Percentiles rank a stretch among this genome's conserved stretches.
phyloP scores from a whole-genome alignment of 495 filamentous ascomycete species.

The Recurvomyces mirabilis region DNA sequence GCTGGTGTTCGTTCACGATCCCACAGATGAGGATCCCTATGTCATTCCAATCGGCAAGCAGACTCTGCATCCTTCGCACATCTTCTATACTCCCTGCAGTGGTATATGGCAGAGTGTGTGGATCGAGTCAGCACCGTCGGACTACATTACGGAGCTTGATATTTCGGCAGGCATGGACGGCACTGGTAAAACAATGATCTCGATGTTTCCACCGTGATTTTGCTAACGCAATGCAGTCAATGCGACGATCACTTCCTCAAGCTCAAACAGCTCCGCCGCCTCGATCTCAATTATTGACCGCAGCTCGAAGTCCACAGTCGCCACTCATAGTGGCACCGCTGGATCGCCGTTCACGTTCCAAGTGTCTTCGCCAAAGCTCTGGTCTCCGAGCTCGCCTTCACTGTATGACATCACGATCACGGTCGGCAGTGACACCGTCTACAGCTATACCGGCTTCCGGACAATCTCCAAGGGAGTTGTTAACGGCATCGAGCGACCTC shows the following conservation, averaged over 20 bases:
- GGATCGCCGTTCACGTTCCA: slow-evolving; percentile 41
- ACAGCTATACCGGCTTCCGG: slow-evolving; percentile 58
- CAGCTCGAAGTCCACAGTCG: slow-evolving; percentile 26
- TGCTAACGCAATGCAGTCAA: slow-evolving; percentile 16
- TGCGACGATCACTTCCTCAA: slow-evolving; percentile 27
- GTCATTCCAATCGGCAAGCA: slow-evolving; percentile 57
- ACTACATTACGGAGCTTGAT: slow-evolving; percentile 45
- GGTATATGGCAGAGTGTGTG: slow-evolving; percentile 64
- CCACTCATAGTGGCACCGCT: slow-evolving; percentile 32
- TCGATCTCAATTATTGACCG: slow-evolving; percentile 36
- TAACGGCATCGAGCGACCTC: slow-evolving; percentile 46
- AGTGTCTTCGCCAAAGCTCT: slow-evolving; percentile 41
- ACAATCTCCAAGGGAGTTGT: slow-evolving; percentile 43
- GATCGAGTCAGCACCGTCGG: slow-evolving; percentile 48
- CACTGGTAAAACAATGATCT: slow-evolving; percentile 33
- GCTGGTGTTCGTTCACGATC: slow-evolving; percentile 52
- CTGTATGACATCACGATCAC: slow-evolving; percentile 52
- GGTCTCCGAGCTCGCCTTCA: slow-evolving; percentile 49
- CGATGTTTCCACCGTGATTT: too few relatives aligned
- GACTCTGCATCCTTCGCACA: slow-evolving; percentile 45
- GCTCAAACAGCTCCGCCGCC: slow-evolving; percentile 26
- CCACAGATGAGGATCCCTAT: slow-evolving; percentile 43
- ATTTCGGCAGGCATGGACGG: slow-evolving; percentile 49
- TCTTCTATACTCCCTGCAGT: slow-evolving; percentile 58
- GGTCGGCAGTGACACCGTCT: slow-evolving; percentile 42